Conservation (phyloP, 2,329 filamentous ascomycete genomes). For the Hypoxylon sp. region DNA sequence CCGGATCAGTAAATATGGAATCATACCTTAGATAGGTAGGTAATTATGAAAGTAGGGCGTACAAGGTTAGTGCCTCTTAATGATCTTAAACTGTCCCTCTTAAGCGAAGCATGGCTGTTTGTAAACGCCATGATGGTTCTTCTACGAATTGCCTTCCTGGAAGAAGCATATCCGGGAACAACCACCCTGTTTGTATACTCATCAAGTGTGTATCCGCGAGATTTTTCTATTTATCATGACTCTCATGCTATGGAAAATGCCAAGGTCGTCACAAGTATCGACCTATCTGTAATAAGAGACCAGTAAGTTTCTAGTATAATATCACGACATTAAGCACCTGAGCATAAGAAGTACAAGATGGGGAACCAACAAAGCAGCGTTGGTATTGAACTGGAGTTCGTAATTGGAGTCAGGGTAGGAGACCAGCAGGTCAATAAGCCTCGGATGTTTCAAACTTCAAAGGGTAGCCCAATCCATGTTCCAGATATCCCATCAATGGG, state of each 20-base stretch:
- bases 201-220: not conserved
- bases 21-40: too few species aligned
- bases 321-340: not conserved
- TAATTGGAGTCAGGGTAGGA: conserved; percentile 18
- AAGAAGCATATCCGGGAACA: too few species aligned
- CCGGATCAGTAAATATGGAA: too few species aligned
- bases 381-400: conserved; percentile 46
- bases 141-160: too few species aligned
- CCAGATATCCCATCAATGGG: too few species aligned
- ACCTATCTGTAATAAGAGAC: not conserved
- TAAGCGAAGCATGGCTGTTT: too few species aligned
- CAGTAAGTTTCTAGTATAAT: not conserved
- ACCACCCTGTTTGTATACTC: too few species aligned
- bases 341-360: not conserved
- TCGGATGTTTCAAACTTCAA: conserved; percentile 18
- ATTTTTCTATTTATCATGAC: not conserved
- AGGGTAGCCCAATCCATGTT: conserved; percentile 11
- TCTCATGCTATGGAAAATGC: not conserved
- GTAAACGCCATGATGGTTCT: too few species aligned
- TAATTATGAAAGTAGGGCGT: too few species aligned
- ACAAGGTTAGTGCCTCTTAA: too few species aligned
- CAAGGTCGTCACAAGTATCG: too few species aligned
- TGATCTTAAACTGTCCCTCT: too few species aligned
- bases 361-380: conserved; percentile 31
- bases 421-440: conserved; percentile 4